Conservation (phyloP, 306 rosid genomes). For the Geum urbanum region DNA sequence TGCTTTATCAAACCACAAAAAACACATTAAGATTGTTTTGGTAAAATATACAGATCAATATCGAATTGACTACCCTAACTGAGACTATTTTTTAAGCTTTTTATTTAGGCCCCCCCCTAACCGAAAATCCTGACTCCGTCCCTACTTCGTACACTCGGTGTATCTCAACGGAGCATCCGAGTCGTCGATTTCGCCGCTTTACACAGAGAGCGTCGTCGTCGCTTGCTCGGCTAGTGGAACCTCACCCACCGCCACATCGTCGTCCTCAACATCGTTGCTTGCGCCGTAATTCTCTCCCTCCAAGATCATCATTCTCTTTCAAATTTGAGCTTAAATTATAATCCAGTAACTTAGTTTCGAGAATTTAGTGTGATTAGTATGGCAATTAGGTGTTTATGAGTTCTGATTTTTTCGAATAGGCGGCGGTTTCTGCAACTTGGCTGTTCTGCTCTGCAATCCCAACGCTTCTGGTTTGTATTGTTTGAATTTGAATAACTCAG, state of each 20-base stretch:
- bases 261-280: slow-evolving; percentile 60
- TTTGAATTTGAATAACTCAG: not conserved
- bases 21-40: no score
- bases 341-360: no score
- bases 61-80: no score
- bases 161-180: slow-evolving; percentile 16
- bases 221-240: slow-evolving; percentile 41
- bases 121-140: no score
- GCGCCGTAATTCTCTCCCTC: slow-evolving; percentile 45
- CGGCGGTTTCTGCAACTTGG: slow-evolving; percentile 75
- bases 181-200: slow-evolving; percentile 31
- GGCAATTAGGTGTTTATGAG: not conserved
- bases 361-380: no score
- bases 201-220: slow-evolving; percentile 40
- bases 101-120: no score
- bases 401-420: slow-evolving; percentile 33
- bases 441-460: slow-evolving; percentile 88
- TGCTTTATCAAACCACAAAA: no score
- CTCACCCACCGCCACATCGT: slow-evolving; percentile 62
- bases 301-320: not conserved
- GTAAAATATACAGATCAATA: no score
- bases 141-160: slow-evolving; percentile 27
- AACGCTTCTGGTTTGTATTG: slow-evolving; percentile 68
- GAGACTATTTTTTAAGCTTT: no score
- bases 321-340: not conserved